A percentile compares a stretch with the other conserved stretches of the same genome.
These are phyloP conservation scores for Populus alba DNA, from an alignment of 345 rosid species.

Conservation along the genomic window DNA sequence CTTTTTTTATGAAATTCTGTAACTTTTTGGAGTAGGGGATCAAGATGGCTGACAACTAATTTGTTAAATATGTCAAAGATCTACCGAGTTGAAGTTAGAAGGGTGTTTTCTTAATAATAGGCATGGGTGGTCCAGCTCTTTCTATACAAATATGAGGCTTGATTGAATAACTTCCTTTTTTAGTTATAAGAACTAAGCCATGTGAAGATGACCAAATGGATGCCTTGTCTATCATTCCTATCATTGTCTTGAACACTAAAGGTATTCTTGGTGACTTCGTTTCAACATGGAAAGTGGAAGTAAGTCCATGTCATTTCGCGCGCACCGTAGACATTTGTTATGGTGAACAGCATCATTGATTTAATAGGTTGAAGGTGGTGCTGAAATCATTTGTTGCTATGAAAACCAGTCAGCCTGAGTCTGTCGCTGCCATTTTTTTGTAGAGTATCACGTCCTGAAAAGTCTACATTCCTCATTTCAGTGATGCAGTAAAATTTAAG, in stretches of 20 bases:
- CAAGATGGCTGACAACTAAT: background rate
- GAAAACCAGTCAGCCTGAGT: background rate
- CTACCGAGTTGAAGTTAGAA: background rate
- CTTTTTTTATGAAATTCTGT: background rate
- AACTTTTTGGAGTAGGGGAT: background rate
- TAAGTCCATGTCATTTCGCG: background rate
- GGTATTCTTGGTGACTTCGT: background rate
- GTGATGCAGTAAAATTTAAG: background rate
- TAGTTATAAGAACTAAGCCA: background rate
- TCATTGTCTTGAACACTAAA: background rate
- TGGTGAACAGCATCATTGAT: background rate
- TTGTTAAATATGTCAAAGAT: background rate
- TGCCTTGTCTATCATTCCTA: background rate
- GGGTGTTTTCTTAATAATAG: background rate
- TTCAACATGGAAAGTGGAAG: background rate
- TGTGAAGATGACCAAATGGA: background rate
- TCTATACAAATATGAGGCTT: background rate
- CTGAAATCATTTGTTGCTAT: background rate
- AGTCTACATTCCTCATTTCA: background rate
- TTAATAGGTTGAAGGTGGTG: background rate
- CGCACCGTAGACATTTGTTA: background rate
- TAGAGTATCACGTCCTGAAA: background rate
- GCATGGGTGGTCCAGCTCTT: background rate
- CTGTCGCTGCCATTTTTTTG: background rate
- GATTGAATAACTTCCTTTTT: background rate